These are phyloP conservation scores for Cymbomonas tetramitiformis DNA, from an alignment of 139 green algal genomes.

Conservation along the genomic window DNA sequence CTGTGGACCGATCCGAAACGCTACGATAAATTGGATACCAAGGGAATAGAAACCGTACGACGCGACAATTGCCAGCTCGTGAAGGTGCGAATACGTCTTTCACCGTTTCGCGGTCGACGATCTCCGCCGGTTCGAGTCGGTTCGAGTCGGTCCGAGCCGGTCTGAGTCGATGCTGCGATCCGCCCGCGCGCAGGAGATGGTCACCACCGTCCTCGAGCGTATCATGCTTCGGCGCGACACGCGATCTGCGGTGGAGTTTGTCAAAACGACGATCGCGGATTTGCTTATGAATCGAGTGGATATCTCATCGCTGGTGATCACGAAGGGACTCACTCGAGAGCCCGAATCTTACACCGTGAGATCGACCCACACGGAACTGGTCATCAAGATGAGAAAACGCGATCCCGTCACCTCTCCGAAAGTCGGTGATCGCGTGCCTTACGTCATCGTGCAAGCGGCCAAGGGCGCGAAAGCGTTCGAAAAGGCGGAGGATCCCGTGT, in stretches of 20 bases:
- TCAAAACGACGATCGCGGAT: constrained; percentile 79
- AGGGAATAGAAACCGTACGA: constrained; percentile 94
- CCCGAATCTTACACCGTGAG: constrained; percentile 55
- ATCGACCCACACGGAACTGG: constrained; percentile 80
- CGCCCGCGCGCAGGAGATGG: constrained; percentile 36
- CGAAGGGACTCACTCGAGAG: constrained; percentile 8
- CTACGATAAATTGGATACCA: constrained; percentile 19
- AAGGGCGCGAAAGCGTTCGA: constrained; percentile 68
- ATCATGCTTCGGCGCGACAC: constrained; percentile 74
- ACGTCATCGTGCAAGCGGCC: constrained; percentile 89
- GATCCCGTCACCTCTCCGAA: constrained; percentile 81
- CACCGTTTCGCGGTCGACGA: too few species aligned
- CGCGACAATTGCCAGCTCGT: constrained; percentile 96
- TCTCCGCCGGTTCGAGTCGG: too few species aligned
- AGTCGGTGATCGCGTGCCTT: constrained; percentile 84
- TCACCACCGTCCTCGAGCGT: constrained; percentile 63
- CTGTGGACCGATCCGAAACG: constrained; percentile 46
- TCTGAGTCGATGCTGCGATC: too few species aligned
- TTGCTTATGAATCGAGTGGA: constrained; percentile 92
- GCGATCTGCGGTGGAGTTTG: constrained; percentile 61
- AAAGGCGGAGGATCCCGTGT: constrained; percentile 96
- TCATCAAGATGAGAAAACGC: constrained; percentile 87
- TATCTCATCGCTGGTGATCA: constrained; percentile 68
- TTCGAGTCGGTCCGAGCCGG: too few species aligned
- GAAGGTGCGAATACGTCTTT: too few species aligned